phyloP scores from a whole-genome alignment of 257 asterid genomes.

The Craterostigma plantagineum region DNA sequence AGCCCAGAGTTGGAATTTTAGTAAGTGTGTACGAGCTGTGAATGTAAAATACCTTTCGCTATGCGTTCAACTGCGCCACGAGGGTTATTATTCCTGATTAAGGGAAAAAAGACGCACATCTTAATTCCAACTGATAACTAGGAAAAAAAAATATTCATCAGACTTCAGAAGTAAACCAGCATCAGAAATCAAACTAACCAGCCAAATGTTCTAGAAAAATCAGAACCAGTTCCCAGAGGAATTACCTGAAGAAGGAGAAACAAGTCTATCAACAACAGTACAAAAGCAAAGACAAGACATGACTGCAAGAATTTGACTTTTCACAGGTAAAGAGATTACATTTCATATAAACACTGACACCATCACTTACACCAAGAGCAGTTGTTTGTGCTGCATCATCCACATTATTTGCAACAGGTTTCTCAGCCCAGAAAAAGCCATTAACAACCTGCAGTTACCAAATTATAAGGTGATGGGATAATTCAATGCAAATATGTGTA shows the following conservation, averaged over 20 bases:
- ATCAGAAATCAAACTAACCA: slow-evolving; percentile 27
- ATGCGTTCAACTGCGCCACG: slow-evolving; percentile 46
- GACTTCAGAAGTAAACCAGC: slow-evolving; percentile 6
- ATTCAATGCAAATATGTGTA: too few species aligned
- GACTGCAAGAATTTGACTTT: background rate
- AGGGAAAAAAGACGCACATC: background rate
- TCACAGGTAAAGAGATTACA: background rate
- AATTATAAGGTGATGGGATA: background rate
- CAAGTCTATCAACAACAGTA: slow-evolving; percentile 1
- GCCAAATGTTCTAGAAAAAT: slow-evolving; percentile 58
- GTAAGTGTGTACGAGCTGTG: background rate
- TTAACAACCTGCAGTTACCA: slow-evolving; percentile 39
- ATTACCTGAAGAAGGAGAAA: slow-evolving; percentile 33
- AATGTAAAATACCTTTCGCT: slow-evolving; percentile 28
- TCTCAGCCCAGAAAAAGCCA: slow-evolving; percentile 55
- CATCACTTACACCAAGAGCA: slow-evolving; percentile 53
- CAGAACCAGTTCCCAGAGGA: slow-evolving; percentile 79
- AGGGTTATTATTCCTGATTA: slow-evolving; percentile 57
- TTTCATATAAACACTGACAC: background rate
- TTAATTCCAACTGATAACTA: slow-evolving; percentile 1
- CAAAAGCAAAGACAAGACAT: too few species aligned
- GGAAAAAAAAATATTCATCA: background rate
- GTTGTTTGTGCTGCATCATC: slow-evolving; percentile 22
- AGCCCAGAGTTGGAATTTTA: background rate
- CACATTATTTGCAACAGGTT: slow-evolving; percentile 22